Evolutionary conservation across 2,329 filamentous ascomycete genomes (phyloP).

Genomic region (Alternaria consortialis): DNA sequence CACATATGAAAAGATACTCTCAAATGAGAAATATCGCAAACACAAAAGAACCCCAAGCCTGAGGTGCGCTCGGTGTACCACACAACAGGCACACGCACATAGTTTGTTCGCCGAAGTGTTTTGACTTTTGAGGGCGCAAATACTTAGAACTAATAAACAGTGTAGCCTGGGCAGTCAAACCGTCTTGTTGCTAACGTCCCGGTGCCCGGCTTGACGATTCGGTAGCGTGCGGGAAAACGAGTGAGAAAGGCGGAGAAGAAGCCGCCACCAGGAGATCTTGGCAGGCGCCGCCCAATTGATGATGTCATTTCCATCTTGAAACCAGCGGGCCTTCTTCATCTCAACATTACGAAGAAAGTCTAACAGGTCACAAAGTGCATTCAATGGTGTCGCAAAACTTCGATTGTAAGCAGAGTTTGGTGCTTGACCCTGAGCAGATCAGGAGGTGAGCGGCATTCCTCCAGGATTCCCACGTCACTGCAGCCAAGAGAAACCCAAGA

Average conservation of each 20-base stretch:
- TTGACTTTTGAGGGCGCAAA: background rate
- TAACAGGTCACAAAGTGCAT: background rate
- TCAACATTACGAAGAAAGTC: background rate
- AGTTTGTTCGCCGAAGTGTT: background rate
- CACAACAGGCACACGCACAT: background rate
- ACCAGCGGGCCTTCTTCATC: background rate
- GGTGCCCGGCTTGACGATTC: background rate
- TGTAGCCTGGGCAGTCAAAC: background rate
- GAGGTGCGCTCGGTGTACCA: background rate
- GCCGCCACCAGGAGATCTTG: conserved; percentile 12
- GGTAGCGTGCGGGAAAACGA: background rate
- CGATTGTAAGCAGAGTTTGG: background rate
- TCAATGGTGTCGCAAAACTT: background rate
- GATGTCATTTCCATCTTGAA: conserved; percentile 7
- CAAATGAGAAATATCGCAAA: background rate
- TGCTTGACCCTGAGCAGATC: background rate
- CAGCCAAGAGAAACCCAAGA: background rate
- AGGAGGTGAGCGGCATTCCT: background rate
- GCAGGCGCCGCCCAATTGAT: background rate
- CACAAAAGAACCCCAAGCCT: background rate
- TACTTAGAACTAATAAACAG: background rate
- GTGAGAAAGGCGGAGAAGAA: conserved; percentile 3
- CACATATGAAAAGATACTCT: background rate
- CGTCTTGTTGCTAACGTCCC: background rate
- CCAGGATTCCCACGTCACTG: background rate